These are phyloP conservation scores for Rhizopogon vulgaris DNA, from an alignment of 768 basidiomycete species.

Conservation along the genomic window DNA sequence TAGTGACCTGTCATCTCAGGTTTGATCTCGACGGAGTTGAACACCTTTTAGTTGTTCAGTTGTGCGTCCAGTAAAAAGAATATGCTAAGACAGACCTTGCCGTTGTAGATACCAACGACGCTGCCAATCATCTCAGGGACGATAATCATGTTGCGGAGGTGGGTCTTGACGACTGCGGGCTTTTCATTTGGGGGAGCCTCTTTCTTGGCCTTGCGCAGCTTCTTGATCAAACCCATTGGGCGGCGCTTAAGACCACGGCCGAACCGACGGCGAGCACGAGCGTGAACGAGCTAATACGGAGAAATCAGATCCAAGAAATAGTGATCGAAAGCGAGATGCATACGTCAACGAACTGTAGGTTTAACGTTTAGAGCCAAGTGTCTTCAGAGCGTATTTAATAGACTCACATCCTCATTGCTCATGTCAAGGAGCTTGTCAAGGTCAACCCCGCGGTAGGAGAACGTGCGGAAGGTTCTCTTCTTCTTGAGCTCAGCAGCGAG, in stretches of 20 bases:
- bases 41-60: slow-evolving; percentile 43
- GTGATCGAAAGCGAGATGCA: slow-evolving; percentile 18
- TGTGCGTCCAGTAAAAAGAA: background rate
- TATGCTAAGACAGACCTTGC: slow-evolving; percentile 55
- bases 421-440: slow-evolving; percentile 97
- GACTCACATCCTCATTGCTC: slow-evolving; percentile 86
- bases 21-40: slow-evolving; percentile 98
- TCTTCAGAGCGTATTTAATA: background rate
- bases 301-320: slow-evolving; percentile 3
- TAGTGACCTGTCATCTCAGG: slow-evolving; percentile 99
- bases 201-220: slow-evolving; percentile 99
- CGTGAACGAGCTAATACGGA: slow-evolving; percentile 81
- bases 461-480: slow-evolving; percentile 97
- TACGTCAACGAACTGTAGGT: slow-evolving; percentile 71
- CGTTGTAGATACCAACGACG: slow-evolving; percentile 97
- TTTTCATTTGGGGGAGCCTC: slow-evolving; percentile 99
- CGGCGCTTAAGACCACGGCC: slow-evolving; percentile 97
- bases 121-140: slow-evolving; percentile 99
- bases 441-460: slow-evolving; percentile 97
- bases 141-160: slow-evolving; percentile 99
- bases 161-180: slow-evolving; percentile 97
- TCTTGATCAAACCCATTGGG: slow-evolving; percentile 98
- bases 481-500: slow-evolving; percentile 97
- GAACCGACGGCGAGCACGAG: slow-evolving; percentile 98
- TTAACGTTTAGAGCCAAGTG: background rate